Evolutionary conservation across 2,329 filamentous ascomycete genomes (phyloP), one percentile per base, ranked within the genome.

Genomic region (Sclerotinia subarctica): DNA sequence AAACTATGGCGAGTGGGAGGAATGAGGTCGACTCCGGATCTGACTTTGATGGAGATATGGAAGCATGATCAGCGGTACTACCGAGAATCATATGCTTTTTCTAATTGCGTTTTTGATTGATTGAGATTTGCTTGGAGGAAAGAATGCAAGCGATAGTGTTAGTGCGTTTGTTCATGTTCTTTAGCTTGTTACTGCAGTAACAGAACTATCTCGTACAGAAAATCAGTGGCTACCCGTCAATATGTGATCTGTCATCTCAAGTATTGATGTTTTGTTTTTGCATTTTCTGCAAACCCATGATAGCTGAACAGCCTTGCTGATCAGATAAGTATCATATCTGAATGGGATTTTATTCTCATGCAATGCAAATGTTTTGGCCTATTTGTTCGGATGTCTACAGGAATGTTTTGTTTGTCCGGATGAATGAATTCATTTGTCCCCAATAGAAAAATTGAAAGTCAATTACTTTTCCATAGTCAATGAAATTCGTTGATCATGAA

Each of bases 261-360:
- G 29, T 2, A 51, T 63, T 51, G n/a, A 38, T 63, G 10, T 51
- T 51, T 51, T 62, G 7, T 32, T 63, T 26, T 63, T 21, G 19
- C 32, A 19, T 26, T 15, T 8, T 63, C 46, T 62, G 46, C 5
- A 62, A 26, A 15, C 13, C 46, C 29, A 24, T 49, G 21, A 62
- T 24, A 49, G 44, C 58, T 62, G 58, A 62, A 38, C 21, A 62
- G 59, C 59, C 46, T 51, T 51, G 46, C 59, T 51, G 46, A 15
- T 26, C 59, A 60, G 26, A 62, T 7, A 15, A 56, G 32, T 5
- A 1, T 24, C 19, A 35, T 2, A 24, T 49, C 44, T 35, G 26
- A 3, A 51, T 29, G 29, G 10, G 35, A 13, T 15, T n/a, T 38
- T 35, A 35, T 35, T 6, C 35, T 32, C 15, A 35, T 56, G 11